A percentile compares a stretch with the other conserved stretches of the same genome.
Conservation (phyloP, 345 rosid species). For the Eucalyptus urophylla region DNA sequence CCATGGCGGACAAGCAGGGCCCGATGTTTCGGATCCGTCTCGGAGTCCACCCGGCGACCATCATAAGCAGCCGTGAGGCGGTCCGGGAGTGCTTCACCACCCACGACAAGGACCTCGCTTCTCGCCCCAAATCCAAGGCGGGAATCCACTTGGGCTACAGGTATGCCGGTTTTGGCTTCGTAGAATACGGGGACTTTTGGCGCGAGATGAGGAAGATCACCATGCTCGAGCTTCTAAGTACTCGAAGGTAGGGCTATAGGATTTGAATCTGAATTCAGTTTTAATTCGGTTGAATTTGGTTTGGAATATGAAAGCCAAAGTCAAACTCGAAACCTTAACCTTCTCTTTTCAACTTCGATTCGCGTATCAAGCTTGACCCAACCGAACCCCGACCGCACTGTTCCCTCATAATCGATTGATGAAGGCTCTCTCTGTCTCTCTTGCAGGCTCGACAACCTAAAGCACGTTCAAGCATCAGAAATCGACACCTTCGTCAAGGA, state of each 20-base stretch:
- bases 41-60: conserved; percentile 17
- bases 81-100: conserved; percentile 39
- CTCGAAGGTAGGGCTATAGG: conserved; percentile 22
- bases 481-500: conserved; percentile 22
- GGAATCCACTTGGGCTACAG: conserved; percentile 49
- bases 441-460: neutral
- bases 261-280: neutral
- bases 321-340: neutral
- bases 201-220: conserved; percentile 47
- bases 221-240: conserved; percentile 43
- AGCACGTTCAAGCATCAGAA: conserved; percentile 32
- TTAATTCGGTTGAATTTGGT: neutral
- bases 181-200: conserved; percentile 70
- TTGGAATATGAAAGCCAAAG: neutral
- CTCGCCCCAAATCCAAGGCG: conserved; percentile 31
- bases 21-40: conserved; percentile 44
- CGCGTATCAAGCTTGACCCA: neutral
- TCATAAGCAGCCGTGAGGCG: conserved; percentile 29
- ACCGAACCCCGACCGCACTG: neutral
- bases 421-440: neutral
- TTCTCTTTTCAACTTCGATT: neutral
- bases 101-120: conserved; percentile 38
- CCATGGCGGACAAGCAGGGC: conserved; percentile 32
- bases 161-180: conserved; percentile 29
- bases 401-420: neutral